Evolutionary conservation across 495 filamentous ascomycete species (phyloP), one percentile per base, ranked within the genome.

Genomic region (Annulohypoxylon nitens): DNA sequence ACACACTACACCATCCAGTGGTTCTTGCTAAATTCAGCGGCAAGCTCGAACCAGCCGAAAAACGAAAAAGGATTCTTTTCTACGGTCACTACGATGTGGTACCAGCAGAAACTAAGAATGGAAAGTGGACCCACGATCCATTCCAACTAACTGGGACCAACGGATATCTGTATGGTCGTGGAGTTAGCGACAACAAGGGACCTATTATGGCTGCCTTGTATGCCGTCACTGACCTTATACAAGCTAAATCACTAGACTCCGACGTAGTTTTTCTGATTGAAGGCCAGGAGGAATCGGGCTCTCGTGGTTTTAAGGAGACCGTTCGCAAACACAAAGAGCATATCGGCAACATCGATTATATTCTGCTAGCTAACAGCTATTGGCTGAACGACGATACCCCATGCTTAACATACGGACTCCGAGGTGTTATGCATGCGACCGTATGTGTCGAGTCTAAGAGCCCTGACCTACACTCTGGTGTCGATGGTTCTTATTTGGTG

Each of bases 1-100:
- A 88, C 25, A 86, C 88, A 10, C 76, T 81, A 16, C 90, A 90
- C 50, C 98, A 98, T 78, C 96, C 96, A 2, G 89, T 98, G 23
- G 93, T 99, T 0, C 92, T 91, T 78, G 95, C 96, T 36, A 90
- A 90, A 64, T 99, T 99, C 78, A 86, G 88, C 57, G 93, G 93
- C 23, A 93, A 87, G 76, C 87, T 79, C 4, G 77, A 84, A 23
- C 86, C 86, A 2, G 76, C 81, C 0, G 81, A 79, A 12, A 83
- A 86, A 26, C 87, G 93, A 23, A 97, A 95, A 81, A 94, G 92
- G 0, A 92, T 98, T 37, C 84, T 99, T 12, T 99, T 99, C 80
- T 99, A 99, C 78, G 97, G 97, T 3, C 96, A 99, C 74, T 99
- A 99, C 81, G 96, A 99, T 68, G 93, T 99, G n/a, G 94, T 99